A percentile compares a stretch with the other conserved stretches of the same genome.
These are phyloP conservation scores for Taiozyma sp. DNA, from an alignment of 1,139 yeast species.

Conservation along the genomic window DNA sequence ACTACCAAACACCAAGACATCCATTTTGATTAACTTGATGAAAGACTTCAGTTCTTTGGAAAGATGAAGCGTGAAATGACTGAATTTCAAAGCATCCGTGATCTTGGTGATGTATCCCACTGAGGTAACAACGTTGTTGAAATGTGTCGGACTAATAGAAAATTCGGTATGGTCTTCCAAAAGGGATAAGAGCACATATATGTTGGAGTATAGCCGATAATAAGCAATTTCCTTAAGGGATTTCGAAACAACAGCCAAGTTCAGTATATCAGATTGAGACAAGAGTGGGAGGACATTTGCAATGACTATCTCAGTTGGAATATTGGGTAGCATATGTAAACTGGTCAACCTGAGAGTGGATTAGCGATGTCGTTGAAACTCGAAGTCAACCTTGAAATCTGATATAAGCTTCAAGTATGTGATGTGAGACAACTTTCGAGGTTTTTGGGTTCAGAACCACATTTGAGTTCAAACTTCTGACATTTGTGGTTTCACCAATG, in stretches of 20 bases:
- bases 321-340: not conserved
- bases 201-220: not conserved
- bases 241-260: not conserved
- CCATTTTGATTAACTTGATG: not conserved
- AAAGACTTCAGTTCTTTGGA: not conserved
- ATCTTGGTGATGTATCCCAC: not conserved
- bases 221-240: not conserved
- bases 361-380: not conserved
- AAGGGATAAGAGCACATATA: not conserved
- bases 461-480: too few relatives aligned
- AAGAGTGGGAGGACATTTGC: not conserved
- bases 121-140: not conserved
- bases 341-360: not conserved
- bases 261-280: not conserved
- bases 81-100: not conserved
- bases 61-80: not conserved
- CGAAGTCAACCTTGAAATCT: too few relatives aligned
- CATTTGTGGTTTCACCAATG: too few relatives aligned
- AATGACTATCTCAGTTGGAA: slow-evolving; percentile 2
- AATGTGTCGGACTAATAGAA: not conserved
- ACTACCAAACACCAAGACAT: not conserved
- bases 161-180: not conserved
- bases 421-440: too few relatives aligned
- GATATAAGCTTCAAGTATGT: too few relatives aligned
- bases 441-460: too few relatives aligned